Conservation (phyloP, 345 rosid species). For the Populus pruinosa region DNA sequence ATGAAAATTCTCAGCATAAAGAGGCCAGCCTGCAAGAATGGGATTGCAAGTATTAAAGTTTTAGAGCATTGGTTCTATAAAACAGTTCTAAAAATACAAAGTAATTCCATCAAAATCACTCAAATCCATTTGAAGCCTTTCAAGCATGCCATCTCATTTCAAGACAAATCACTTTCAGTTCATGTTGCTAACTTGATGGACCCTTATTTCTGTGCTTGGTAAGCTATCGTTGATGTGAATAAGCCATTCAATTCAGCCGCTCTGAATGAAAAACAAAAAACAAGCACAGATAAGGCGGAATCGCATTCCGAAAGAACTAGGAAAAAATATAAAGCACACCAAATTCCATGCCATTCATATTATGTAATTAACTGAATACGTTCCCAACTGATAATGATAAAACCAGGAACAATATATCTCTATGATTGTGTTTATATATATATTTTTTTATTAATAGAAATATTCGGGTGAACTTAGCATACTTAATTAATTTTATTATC, state of each 20-base stretch:
- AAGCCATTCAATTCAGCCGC: slow-evolving; percentile 97
- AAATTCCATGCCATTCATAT: no score
- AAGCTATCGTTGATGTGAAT: neutral
- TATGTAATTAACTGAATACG: neutral
- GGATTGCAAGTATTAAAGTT: neutral
- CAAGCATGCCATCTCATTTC: neutral
- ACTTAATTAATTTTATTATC: no score
- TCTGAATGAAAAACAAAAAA: slow-evolving; percentile 38
- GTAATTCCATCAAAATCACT: slow-evolving; percentile 7
- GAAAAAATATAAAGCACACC: no score
- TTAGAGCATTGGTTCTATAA: neutral
- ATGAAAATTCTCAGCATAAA: neutral
- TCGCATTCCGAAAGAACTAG: neutral
- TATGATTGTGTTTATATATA: neutral
- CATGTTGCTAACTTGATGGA: neutral
- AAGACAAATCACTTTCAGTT: neutral
- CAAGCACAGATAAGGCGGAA: slow-evolving; percentile 2
- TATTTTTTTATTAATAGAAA: neutral
- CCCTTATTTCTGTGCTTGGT: neutral
- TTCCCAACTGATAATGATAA: neutral
- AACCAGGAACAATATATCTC: neutral
- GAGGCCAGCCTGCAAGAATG: neutral
- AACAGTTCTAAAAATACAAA: neutral
- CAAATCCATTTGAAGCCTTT: neutral
- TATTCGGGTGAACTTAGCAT: no score